These are phyloP conservation scores for Ascochyta viciae-villosae DNA, from an alignment of 2,329 filamentous ascomycete genomes.

Conservation along the genomic window DNA sequence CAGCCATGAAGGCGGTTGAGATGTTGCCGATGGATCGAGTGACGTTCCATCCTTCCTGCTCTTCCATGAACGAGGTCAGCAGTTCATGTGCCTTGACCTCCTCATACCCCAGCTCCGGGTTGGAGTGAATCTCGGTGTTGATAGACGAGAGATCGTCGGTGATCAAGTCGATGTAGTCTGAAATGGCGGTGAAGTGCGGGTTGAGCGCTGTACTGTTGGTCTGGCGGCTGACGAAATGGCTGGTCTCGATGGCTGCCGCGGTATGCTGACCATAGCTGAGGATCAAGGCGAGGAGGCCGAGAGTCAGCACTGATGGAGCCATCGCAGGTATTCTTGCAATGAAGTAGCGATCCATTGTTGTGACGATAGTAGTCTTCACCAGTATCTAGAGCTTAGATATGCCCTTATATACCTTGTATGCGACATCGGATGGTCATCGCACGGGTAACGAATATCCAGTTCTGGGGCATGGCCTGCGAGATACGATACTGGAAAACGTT, in stretches of 20 bases:
- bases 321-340: constrained; percentile 3
- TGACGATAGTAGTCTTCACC: no score
- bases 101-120: constrained; percentile 59
- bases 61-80: constrained; percentile 57
- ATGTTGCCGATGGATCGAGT: constrained; percentile 46
- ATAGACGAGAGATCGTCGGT: constrained; percentile 51
- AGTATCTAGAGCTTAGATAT: background rate
- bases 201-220: constrained; percentile 9
- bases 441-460: background rate
- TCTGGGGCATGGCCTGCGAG: background rate
- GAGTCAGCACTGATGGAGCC: constrained; percentile 7
- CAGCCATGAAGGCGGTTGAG: constrained; percentile 45
- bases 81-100: constrained; percentile 60
- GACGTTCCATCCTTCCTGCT: constrained; percentile 39
- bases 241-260: background rate
- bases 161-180: constrained; percentile 22
- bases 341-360: constrained; percentile 3
- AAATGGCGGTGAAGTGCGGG: constrained; percentile 18
- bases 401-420: background rate
- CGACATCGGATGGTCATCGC: background rate
- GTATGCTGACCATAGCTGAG: constrained; percentile 4
- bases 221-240: constrained; percentile 8
- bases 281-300: constrained; percentile 6
- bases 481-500: background rate
- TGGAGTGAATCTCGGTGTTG: constrained; percentile 60